Conservation (phyloP, 345 rosid genomes). For the Arabis hirsuta region DNA sequence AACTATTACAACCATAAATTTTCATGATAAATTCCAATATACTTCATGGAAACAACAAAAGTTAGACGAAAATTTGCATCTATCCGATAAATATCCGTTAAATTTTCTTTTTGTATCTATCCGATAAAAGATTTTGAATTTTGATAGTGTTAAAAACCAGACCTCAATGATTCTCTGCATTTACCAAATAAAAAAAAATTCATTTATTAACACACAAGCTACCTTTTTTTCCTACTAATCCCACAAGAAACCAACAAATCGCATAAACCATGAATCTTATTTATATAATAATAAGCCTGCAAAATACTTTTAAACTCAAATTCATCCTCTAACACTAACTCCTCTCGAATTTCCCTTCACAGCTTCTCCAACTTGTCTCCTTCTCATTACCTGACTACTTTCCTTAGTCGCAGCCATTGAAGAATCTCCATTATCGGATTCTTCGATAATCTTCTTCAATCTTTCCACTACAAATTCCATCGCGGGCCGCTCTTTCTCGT, state of each 20-base stretch:
- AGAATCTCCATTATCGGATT: constrained; percentile 32
- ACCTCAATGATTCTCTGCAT: constrained; percentile 1
- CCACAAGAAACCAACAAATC: constrained; percentile 17
- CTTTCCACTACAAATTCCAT: constrained; percentile 71
- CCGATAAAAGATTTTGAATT: too few relatives aligned
- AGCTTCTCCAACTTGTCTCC: constrained; percentile 19
- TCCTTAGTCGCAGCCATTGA: constrained; percentile 5
- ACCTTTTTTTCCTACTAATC: background rate
- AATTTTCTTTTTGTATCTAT: too few relatives aligned
- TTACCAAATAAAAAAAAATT: background rate
- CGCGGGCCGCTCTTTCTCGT: constrained; percentile 69
- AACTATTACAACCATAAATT: background rate
- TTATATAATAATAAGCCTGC: background rate
- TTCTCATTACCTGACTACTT: constrained; percentile 33
- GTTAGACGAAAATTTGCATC: background rate
- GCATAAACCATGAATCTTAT: constrained; percentile 1
- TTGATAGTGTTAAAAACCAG: too few relatives aligned
- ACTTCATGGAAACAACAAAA: background rate
- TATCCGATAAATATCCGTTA: background rate
- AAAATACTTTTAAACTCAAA: constrained; percentile 7
- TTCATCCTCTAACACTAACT: constrained; percentile 41
- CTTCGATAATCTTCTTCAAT: constrained; percentile 57
- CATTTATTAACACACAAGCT: constrained; percentile 20
- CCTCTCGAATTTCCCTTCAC: constrained; percentile 32
- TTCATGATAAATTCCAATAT: background rate